Evolutionary conservation across 352 stramenopile genomes (phyloP), one percentile per base, ranked within the genome.

Genomic region (Phytopythium vexans): DNA sequence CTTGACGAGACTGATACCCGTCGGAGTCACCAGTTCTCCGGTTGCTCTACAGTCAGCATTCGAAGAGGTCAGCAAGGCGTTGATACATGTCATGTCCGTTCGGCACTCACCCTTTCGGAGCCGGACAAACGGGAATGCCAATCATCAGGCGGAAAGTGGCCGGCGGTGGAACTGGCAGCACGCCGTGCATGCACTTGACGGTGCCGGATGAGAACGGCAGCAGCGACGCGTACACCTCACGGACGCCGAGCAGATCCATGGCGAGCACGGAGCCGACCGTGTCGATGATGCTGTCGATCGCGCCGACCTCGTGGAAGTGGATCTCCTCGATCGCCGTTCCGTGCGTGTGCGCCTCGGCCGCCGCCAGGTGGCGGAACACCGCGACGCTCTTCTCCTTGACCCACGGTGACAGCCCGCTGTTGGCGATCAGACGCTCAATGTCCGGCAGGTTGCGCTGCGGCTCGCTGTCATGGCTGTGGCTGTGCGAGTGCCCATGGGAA

Each of bases 271-370:
- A 96, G 1, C 96, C 96, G 41, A 99, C 90, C 6, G 95, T 98
- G 71, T 99, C 96, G 27, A 98, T 77, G 67, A 99, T 98, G 56
- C 88, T 98, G 77, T 99, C 96, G 58, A 99, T 95, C 14, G 95
- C 92, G 21, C 96, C 96, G 6, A 99, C 96, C 71, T 99, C 96
- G 67, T 99, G 96, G 70, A 99, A 99, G 66, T 99, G 95, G 46
- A 99, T 95, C 57, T 82, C 62, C 9, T 98, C 90, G 31, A 97
- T 58, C 4, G 77, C 75, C 31, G 94, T 93, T 36, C 96, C 94
- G 67, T 99, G 96, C 34, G 94, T 98, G 32, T 90, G 72, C 21
- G 95, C 93, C 62, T 99, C 96, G 1, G 96, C 94, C 51, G 96
- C 65, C 3, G 95, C 96, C 27, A 99, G 69, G 15, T 87, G 74